Percentiles rank a stretch among this genome's conserved stretches.
Conservation (phyloP, 352 stramenopile genomes). For the Aphanomyces cochlioides region DNA sequence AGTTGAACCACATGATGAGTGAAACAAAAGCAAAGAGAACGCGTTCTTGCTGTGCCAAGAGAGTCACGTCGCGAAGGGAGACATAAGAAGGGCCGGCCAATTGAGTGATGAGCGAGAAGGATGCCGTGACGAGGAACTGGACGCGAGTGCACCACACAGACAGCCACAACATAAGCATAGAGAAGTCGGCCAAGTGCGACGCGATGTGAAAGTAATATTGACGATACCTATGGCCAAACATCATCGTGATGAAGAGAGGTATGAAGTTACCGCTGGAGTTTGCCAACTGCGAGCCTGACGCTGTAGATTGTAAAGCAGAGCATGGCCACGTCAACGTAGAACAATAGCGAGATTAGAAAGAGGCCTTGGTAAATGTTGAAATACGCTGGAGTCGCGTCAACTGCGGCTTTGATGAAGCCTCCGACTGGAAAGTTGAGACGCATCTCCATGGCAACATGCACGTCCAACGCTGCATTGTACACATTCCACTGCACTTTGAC, state of each 20-base stretch:
- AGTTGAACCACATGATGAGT: conserved; percentile 30
- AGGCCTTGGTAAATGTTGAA: conserved; percentile 50
- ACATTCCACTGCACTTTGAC: conserved; percentile 63
- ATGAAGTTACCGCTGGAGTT: conserved; percentile 37
- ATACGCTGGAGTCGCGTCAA: conserved; percentile 40
- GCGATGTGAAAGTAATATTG: conserved; percentile 60
- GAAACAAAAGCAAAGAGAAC: conserved; percentile 22
- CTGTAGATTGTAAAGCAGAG: conserved; percentile 48
- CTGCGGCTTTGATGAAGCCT: conserved; percentile 39
- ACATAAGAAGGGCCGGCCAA: conserved; percentile 31
- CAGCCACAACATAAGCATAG: conserved; percentile 46
- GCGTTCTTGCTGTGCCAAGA: conserved; percentile 16
- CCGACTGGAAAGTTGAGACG: conserved; percentile 54
- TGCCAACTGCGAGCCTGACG: conserved; percentile 43
- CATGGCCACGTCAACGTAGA: conserved; percentile 52
- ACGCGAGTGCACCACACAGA: conserved; percentile 40
- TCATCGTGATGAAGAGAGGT: no score
- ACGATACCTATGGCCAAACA: conserved; percentile 36
- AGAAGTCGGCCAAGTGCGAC: conserved; percentile 50
- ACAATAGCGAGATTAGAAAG: conserved; percentile 42
- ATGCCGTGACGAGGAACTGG: conserved; percentile 35
- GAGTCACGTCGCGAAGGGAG: not conserved
- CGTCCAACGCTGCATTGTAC: conserved; percentile 51
- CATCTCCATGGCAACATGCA: conserved; percentile 48
- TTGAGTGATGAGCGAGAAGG: conserved; percentile 41